Conservation (phyloP, 1,139 yeast genomes). For the Neolecta irregularis region DNA sequence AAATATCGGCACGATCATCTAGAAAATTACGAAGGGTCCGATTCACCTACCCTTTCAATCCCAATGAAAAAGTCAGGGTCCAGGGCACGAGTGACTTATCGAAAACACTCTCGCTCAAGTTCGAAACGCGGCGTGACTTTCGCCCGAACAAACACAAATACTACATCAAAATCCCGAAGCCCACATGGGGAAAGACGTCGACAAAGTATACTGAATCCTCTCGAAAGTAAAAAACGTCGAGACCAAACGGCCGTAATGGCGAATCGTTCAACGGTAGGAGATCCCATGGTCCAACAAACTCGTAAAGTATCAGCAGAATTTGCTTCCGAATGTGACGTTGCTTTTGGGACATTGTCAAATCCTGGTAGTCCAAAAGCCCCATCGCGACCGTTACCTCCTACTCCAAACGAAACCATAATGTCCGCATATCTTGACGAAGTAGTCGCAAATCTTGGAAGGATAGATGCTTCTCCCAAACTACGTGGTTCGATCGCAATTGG, state of each 20-base stretch:
- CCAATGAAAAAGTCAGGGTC: constrained; percentile 9
- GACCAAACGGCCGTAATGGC: too few relatives aligned
- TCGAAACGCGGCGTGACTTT: constrained; percentile 9
- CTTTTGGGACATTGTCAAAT: constrained; percentile 7
- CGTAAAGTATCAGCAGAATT: constrained; percentile 12
- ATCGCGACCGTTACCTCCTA: too few relatives aligned
- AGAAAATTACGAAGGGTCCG: constrained; percentile 17
- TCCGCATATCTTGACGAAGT: background rate
- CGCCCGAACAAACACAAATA: background rate
- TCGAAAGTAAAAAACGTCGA: too few relatives aligned
- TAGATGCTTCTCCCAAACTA: constrained; percentile 5
- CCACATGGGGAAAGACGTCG: too few relatives aligned
- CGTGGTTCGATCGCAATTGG: too few relatives aligned
- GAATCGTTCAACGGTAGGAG: too few relatives aligned
- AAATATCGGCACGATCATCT: constrained; percentile 71
- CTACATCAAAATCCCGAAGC: constrained; percentile 1
- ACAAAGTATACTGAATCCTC: too few relatives aligned
- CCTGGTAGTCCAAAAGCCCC: background rate
- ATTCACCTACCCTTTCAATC: too few relatives aligned
- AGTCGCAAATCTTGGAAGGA: constrained; percentile 4
- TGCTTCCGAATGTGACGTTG: constrained; percentile 10
- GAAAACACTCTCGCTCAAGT: too few relatives aligned
- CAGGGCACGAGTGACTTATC: constrained; percentile 3
- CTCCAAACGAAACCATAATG: background rate
- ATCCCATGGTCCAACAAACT: constrained; percentile 1